Evolutionary conservation across 1,284 basidiomycete species (phyloP), one percentile per base, ranked within the genome.

Genomic region (Sphagnurus paluster): DNA sequence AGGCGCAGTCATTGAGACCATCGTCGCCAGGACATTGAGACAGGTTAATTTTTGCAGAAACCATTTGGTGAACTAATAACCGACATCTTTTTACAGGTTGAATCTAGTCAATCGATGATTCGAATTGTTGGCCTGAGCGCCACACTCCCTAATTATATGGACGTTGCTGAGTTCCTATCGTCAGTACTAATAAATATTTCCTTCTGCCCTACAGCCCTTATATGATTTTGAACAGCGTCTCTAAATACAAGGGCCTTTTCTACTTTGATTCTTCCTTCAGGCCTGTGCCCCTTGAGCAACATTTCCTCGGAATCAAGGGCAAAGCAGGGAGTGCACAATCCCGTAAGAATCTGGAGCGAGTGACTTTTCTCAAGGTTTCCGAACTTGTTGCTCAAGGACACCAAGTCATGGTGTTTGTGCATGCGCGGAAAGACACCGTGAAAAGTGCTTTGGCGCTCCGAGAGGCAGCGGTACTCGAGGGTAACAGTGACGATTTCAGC

Each of bases 341-440:
- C n/a, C 87, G 84, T 52, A 89, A 83, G 57, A 97, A 96, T 58
- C 77, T 99, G 45, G 97, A 99, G 65, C 76, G 77, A 26, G 93
- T 94, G 20, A 86, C 92, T 2, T 99, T 90, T 60, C 81, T 97
- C 58, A 98, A 98, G 68, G 90, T 95, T 7, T 79, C 84, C 0
- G 86, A 90, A 36, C 74, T 97, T 7, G 89, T 97, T 11, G 76
- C 71, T 39, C 81, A 86, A 58, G 95, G 93, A 0, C 97, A 99
- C 67, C 97, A 99, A 67, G 94, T 98, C 48, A 99, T 99, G 96
- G 93, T 99, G 0, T 99, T 99, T 61, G 97, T 99, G 8, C 97
- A 99, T 65, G 93, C 97, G 13, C 82, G 97, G 21, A 99, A 98
- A 67, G 97, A 99, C 62, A 99, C 97, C 0, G 97, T 99, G 51